These are phyloP conservation scores for Samsoniella hepiali DNA, from an alignment of 2,329 filamentous ascomycete species.

Conservation along the genomic window DNA sequence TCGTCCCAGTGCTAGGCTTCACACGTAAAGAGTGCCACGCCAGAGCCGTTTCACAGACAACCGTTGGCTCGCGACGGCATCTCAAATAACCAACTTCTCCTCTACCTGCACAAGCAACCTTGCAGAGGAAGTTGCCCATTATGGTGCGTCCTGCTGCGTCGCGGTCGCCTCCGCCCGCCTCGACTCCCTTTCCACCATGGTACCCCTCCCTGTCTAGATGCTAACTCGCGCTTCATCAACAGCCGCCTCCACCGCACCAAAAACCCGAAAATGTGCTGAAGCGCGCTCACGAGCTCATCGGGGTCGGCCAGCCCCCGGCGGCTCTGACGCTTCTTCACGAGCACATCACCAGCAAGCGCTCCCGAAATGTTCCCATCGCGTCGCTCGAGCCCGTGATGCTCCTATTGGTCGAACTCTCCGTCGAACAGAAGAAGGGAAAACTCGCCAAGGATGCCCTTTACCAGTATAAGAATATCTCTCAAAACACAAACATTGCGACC, in stretches of 20 bases:
- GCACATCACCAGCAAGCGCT: slow-evolving; percentile 98
- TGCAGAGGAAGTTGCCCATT: slow-evolving; percentile 51
- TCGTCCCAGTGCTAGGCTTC: slow-evolving; percentile 36
- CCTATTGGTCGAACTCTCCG: slow-evolving; percentile 92
- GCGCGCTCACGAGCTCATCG: slow-evolving; percentile 97
- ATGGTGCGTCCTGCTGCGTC: slow-evolving; percentile 38
- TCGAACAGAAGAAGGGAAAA: slow-evolving; percentile 97
- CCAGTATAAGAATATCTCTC: slow-evolving; percentile 99
- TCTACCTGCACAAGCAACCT: slow-evolving; percentile 35
- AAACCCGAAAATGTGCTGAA: slow-evolving; percentile 99
- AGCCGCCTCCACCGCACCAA: slow-evolving; percentile 95
- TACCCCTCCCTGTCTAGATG: slow-evolving; percentile 32
- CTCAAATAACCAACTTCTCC: slow-evolving; percentile 37
- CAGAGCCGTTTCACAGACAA: slow-evolving; percentile 35
- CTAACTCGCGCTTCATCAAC: slow-evolving; percentile 27
- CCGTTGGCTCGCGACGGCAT: slow-evolving; percentile 38
- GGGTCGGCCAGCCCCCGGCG: slow-evolving; percentile 87
- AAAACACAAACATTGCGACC: slow-evolving; percentile 97
- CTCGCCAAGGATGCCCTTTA: slow-evolving; percentile 97
- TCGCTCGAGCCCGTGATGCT: slow-evolving; percentile 98
- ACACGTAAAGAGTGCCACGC: slow-evolving; percentile 39
- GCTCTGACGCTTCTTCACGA: slow-evolving; percentile 95
- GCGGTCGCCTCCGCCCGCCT: slow-evolving; percentile 2
- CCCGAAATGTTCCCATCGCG: slow-evolving; percentile 92
- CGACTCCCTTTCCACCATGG: slow-evolving; percentile 1